Percentiles rank a stretch among this genome's conserved stretches.
Conservation (phyloP, 768 basidiomycete genomes). For the Trametes punicea region DNA sequence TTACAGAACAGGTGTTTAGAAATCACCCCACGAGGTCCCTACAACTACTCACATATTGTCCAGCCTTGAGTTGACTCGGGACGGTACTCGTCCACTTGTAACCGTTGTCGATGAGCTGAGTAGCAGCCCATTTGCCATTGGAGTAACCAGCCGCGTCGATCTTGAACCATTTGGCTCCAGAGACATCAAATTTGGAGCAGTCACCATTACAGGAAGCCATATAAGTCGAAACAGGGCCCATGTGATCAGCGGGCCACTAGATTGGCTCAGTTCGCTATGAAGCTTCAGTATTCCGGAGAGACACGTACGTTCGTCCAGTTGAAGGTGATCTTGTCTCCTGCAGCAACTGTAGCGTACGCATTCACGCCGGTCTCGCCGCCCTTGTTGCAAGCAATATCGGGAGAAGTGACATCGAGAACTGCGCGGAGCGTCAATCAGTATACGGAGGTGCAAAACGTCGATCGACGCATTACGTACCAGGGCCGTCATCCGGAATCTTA, state of each 20-base stretch:
- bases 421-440: neutral
- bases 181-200: slow-evolving; percentile 34
- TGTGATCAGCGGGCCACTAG: slow-evolving; percentile 39
- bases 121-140: slow-evolving; percentile 41
- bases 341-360: slow-evolving; percentile 35
- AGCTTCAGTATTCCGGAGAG: neutral
- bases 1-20: neutral
- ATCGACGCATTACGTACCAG: slow-evolving; percentile 20
- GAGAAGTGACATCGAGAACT: slow-evolving; percentile 29
- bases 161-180: slow-evolving; percentile 47
- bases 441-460: neutral
- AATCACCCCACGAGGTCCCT: neutral
- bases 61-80: slow-evolving; percentile 39
- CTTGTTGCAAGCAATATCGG: slow-evolving; percentile 43
- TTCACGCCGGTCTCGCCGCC: slow-evolving; percentile 35
- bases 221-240: slow-evolving; percentile 49
- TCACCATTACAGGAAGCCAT: slow-evolving; percentile 49
- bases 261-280: neutral
- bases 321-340: slow-evolving; percentile 43
- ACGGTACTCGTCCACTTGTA: slow-evolving; percentile 43
- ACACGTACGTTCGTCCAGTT: slow-evolving; percentile 44
- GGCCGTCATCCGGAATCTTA: slow-evolving; percentile 32
- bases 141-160: slow-evolving; percentile 45
- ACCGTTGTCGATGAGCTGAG: slow-evolving; percentile 39
- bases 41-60: slow-evolving; percentile 45